These are phyloP conservation scores for Lepiota venenata DNA, from an alignment of 768 basidiomycete species.

Conservation along the genomic window DNA sequence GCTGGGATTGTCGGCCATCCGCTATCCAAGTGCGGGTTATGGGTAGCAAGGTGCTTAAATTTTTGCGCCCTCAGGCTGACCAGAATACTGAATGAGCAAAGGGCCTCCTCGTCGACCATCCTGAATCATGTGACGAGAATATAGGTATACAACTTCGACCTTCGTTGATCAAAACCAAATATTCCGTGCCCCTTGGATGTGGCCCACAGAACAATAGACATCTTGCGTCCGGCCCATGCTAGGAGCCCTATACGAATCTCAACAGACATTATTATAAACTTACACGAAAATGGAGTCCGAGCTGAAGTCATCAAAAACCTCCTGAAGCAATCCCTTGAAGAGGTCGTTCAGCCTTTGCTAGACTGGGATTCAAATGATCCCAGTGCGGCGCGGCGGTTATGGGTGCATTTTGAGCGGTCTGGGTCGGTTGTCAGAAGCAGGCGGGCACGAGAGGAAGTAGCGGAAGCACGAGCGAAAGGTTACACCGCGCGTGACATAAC, in stretches of 20 bases:
- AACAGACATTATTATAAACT: conserved; percentile 57
- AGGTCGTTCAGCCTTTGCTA: conserved; percentile 34
- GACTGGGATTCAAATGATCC: conserved; percentile 39
- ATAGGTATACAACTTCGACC: conserved; percentile 29
- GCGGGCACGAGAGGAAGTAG: conserved; percentile 31
- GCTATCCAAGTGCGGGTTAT: conserved; percentile 49
- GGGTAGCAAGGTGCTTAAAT: conserved; percentile 40
- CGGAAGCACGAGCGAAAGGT: conserved; percentile 43
- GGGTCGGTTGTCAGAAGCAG: conserved; percentile 40
- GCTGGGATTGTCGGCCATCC: conserved; percentile 36
- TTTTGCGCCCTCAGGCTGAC: not conserved
- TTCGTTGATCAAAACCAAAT: conserved; percentile 47
- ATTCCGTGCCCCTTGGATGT: conserved; percentile 32
- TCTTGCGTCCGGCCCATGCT: conserved; percentile 50
- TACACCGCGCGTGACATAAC: conserved; percentile 34
- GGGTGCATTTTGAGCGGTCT: conserved; percentile 34
- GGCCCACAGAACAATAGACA: conserved; percentile 45
- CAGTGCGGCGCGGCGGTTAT: conserved; percentile 36
- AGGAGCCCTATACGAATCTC: conserved; percentile 44
- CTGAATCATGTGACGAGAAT: conserved; percentile 20
- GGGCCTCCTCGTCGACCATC: conserved; percentile 39
- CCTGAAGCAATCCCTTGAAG: conserved; percentile 29
- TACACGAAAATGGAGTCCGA: conserved; percentile 62
- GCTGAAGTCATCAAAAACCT: conserved; percentile 34
- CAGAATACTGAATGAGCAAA: conserved; percentile 13